Evolutionary conservation across 192 early-diverging fungal genomes (phyloP).

Genomic region (Coemansia aciculifera): DNA sequence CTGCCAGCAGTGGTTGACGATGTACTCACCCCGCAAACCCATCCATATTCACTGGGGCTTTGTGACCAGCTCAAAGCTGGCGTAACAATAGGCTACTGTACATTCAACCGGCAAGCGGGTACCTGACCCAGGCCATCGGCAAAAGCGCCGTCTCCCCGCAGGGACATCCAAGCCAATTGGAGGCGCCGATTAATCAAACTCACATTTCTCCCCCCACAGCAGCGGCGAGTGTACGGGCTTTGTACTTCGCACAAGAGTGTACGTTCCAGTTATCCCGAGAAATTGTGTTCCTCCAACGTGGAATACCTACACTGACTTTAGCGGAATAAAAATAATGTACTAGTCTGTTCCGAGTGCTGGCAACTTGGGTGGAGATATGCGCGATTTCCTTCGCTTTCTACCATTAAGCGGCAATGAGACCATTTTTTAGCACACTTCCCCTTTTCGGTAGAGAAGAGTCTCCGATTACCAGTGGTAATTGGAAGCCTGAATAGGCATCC

Average conservation of each 20-base stretch:
- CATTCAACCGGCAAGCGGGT: neutral
- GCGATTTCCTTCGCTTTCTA: neutral
- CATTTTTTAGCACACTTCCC: neutral
- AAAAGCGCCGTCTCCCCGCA: neutral
- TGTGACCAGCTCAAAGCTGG: neutral
- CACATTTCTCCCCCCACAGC: no score
- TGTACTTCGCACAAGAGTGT: no score
- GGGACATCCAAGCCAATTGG: neutral
- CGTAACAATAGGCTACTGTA: neutral
- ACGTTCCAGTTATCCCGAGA: no score
- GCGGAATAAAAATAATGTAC: no score
- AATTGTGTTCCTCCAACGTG: no score
- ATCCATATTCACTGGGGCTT: neutral
- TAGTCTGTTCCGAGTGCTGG: neutral
- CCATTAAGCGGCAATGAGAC: neutral
- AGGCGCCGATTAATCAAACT: neutral
- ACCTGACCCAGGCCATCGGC: neutral
- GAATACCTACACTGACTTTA: no score
- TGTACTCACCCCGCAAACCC: neutral
- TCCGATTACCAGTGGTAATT: constrained; percentile 9
- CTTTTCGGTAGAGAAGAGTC: neutral
- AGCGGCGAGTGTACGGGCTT: no score
- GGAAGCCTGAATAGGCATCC: neutral
- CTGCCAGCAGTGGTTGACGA: neutral
- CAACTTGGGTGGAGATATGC: neutral